These are phyloP conservation scores for Ganoderma boninense DNA, from an alignment of 1,284 basidiomycete species.

Conservation along the genomic window DNA sequence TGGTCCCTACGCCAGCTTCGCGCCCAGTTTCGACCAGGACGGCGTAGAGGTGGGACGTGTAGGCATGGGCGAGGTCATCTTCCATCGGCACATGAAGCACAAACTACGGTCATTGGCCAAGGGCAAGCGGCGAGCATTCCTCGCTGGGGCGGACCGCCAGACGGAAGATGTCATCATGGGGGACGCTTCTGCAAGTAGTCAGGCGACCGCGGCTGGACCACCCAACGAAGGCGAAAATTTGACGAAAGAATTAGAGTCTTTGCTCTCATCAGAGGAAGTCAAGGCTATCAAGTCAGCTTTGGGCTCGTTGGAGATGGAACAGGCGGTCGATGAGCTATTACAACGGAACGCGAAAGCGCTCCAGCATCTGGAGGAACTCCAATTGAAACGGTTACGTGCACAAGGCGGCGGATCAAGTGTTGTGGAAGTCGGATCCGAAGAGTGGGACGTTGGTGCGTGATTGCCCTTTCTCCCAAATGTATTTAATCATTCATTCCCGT, in stretches of 20 bases:
- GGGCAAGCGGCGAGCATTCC: conserved; percentile 37
- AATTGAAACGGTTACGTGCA: conserved; percentile 58
- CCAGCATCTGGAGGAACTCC: conserved; percentile 67
- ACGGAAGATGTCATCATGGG: conserved; percentile 27
- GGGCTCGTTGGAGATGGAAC: conserved; percentile 68
- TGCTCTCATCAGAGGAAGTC: conserved; percentile 64
- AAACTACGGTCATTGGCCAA: conserved; percentile 32
- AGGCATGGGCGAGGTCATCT: conserved; percentile 66
- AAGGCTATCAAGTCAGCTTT: conserved; percentile 63
- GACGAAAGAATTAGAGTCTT: conserved; percentile 53
- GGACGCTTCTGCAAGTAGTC: conserved; percentile 13
- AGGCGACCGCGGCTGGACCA: conserved; percentile 1
- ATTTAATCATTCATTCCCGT: conserved; percentile 9
- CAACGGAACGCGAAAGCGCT: conserved; percentile 70
- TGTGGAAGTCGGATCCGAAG: conserved; percentile 73
- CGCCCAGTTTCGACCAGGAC: conserved; percentile 78
- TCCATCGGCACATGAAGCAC: conserved; percentile 43
- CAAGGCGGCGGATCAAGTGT: conserved; percentile 52
- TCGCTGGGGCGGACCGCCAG: conserved; percentile 14
- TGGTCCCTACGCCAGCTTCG: conserved; percentile 76
- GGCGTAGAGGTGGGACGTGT: conserved; percentile 69
- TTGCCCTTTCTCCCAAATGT: not conserved
- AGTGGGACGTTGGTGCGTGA: conserved; percentile 77
- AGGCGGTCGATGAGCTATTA: conserved; percentile 70
- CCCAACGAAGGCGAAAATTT: conserved; percentile 27